Conservation (phyloP, 2,329 filamentous ascomycete genomes). For the Ascochyta koolunga region DNA sequence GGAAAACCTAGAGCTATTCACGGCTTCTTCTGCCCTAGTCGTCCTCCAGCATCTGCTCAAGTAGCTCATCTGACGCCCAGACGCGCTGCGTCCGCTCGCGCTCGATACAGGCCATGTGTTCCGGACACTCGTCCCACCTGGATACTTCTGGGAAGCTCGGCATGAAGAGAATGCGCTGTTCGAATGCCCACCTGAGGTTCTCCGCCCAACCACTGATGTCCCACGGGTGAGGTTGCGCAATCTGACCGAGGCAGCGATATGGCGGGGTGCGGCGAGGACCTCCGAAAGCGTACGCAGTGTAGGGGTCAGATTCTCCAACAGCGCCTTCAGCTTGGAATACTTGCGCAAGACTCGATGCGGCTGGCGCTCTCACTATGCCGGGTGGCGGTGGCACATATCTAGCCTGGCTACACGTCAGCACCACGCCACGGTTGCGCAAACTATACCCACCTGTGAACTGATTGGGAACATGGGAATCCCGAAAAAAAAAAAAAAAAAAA, state of each 20-base stretch:
- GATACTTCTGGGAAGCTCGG: slow-evolving; percentile 6
- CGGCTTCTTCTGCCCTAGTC: background rate
- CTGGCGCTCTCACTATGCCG: background rate
- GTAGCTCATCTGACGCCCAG: slow-evolving; percentile 31
- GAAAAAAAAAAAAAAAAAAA: background rate
- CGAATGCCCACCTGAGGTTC: slow-evolving; percentile 40
- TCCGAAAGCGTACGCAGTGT: slow-evolving; percentile 8
- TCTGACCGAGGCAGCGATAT: slow-evolving; percentile 35
- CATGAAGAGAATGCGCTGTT: slow-evolving; percentile 22
- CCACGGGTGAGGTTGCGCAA: slow-evolving; percentile 21
- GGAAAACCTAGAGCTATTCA: background rate
- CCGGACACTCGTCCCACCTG: slow-evolving; percentile 32
- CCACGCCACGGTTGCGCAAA: background rate
- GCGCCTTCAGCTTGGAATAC: slow-evolving; percentile 9
- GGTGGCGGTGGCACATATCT: slow-evolving; percentile 11
- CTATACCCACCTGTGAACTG: background rate
- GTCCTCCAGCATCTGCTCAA: slow-evolving; percentile 13
- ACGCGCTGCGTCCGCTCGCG: slow-evolving; percentile 17
- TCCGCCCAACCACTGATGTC: slow-evolving; percentile 40
- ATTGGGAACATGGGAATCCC: too few species aligned
- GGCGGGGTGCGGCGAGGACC: background rate
- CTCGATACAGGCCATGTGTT: slow-evolving; percentile 32
- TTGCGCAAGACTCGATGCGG: slow-evolving; percentile 23
- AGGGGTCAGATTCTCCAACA: slow-evolving; percentile 9
- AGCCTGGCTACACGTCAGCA: slow-evolving; percentile 1